Evolutionary conservation across 2,329 filamentous ascomycete genomes (phyloP), one percentile per base, ranked within the genome.

Genomic region (Fusarium solani-melongenae): DNA sequence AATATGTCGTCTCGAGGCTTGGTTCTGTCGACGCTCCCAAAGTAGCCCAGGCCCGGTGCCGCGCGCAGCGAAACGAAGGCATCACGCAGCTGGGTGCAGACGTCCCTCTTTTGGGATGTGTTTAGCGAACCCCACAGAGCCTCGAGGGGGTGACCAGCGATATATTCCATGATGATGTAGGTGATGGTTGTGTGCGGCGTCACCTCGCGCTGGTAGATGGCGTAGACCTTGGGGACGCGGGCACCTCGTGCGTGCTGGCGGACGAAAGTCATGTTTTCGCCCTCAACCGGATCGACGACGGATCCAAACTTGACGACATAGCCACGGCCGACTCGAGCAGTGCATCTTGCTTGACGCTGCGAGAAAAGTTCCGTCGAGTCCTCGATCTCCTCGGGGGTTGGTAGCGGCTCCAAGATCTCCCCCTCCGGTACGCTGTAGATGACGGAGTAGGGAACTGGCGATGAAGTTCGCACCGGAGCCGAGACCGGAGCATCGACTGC

Each of bases 91-190:
- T 66, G 61, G 15, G 9, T n/a, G 31, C 33, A 27, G 7, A 70
- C 53, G 9, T 11, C 39, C 5, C 20, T 20, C 59, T 66, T 70
- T 6, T 64, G 20, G 1, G 33, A 5, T 46, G 14, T 22, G 33
- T 34, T 41, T 15, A 68, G 36, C 12, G 29, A 41, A 27, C 53
- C 53, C 70, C 70, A 71, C 20, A 68, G 22, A 20, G n/a, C 22
- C 4, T 70, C 67, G 9, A 73, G 70, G 20, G 62, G 55, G 7
- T 64, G 46, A 17, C 62, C 70, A 14, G 27, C 27, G 8, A 73
- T 53, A 15, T 57, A 39, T 22, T 71, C 68, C 68, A 71, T 71
- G 29, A 72, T 49, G 38, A 72, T 72, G 31, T 72, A 70, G 46
- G 70, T 72, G 20, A 59, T 66, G 2, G 38, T 15, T 15, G 22